A percentile compares a stretch with the other conserved stretches of the same genome.
These are phyloP conservation scores for Silene uniflora DNA, from an alignment of 148 eudicot genomes.

Conservation along the genomic window DNA sequence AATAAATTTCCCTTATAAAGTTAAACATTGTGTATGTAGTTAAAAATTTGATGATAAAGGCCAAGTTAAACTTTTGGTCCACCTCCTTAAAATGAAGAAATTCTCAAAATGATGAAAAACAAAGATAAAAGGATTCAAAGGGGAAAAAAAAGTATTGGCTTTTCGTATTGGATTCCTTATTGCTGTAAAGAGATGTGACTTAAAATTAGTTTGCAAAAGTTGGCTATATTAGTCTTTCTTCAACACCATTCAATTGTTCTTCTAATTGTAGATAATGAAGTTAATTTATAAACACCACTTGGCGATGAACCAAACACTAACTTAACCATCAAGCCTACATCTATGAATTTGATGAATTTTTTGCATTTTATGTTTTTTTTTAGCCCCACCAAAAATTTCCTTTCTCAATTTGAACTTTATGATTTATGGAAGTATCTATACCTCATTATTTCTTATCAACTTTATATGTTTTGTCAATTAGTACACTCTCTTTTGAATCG, in stretches of 20 bases:
- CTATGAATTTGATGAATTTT: background rate
- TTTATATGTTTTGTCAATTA: conserved; percentile 20
- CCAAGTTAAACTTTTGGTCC: background rate
- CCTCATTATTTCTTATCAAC: background rate
- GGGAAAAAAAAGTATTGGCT: conserved; percentile 17
- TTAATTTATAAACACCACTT: no score
- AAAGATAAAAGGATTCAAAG: conserved; percentile 26
- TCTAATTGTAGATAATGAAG: background rate
- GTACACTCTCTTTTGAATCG: conserved; percentile 13
- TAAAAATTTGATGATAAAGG: background rate
- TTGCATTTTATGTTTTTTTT: conserved; percentile 5
- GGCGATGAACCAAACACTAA: no score
- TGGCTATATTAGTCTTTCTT: background rate
- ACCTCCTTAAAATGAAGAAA: conserved; percentile 6
- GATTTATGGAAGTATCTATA: conserved; percentile 20
- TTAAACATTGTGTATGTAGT: background rate
- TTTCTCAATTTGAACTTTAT: conserved; percentile 9
- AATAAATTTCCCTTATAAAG: background rate
- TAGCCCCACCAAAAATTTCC: conserved; percentile 15
- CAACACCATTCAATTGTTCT: conserved; percentile 11
- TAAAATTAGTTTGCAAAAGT: conserved; percentile 6
- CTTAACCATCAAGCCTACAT: no score
- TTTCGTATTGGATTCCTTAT: conserved; percentile 30
- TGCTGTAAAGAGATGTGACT: conserved; percentile 22
- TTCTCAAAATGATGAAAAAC: conserved; percentile 11